Conservation (phyloP, 2,329 filamentous ascomycete genomes). For the Aureobasidium musti region DNA sequence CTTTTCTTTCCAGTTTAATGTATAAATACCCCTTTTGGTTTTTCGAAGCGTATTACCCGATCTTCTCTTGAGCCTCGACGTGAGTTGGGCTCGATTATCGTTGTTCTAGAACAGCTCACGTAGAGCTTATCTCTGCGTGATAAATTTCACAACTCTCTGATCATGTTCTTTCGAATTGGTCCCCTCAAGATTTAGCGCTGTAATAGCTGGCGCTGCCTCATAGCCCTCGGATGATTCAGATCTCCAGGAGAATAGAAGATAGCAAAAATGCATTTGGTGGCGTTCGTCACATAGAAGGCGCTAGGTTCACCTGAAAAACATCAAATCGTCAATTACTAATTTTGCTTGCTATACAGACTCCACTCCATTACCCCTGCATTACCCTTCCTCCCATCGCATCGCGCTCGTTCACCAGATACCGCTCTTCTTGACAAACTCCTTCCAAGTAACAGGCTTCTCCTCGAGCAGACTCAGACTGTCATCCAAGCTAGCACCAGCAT, state of each 20-base stretch:
- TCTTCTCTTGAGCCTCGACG: background rate
- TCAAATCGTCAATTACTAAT: background rate
- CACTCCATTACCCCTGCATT: background rate
- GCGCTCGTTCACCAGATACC: background rate
- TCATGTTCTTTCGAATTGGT: background rate
- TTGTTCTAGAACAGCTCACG: background rate
- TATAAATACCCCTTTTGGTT: slow-evolving; percentile 26
- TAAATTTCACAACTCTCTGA: background rate
- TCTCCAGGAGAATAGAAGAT: background rate
- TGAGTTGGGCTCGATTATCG: background rate
- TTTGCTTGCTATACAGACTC: background rate
- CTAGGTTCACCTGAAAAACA: background rate
- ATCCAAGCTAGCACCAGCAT: slow-evolving; percentile 26
- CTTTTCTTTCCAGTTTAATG: slow-evolving; percentile 18
- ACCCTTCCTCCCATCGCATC: background rate
- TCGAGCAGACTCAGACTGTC: slow-evolving; percentile 10
- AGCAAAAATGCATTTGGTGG: no score
- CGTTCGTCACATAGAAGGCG: background rate
- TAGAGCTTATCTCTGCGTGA: background rate
- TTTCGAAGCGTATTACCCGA: slow-evolving; percentile 9
- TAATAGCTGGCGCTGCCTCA: no score
- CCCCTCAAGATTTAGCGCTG: background rate
- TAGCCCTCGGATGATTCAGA: background rate
- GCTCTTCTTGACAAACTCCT: slow-evolving; percentile 19
- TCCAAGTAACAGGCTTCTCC: slow-evolving; percentile 8